phyloP scores from a whole-genome alignment of 2,329 filamentous ascomycete species.

The Diaporthe sp. region DNA sequence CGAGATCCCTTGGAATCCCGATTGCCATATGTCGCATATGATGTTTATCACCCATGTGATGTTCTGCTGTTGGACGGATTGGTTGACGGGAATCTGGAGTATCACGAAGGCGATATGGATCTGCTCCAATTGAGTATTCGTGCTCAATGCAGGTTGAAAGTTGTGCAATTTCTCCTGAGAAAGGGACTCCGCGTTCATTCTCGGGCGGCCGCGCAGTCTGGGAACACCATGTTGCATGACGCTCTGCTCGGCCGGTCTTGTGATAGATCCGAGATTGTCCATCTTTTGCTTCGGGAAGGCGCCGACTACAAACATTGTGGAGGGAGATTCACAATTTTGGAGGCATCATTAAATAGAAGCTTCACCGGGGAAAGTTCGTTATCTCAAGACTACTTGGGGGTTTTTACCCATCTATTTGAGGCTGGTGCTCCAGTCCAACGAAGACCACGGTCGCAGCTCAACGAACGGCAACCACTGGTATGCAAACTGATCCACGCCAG shows the following conservation, averaged over 20 bases:
- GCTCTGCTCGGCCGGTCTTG: neutral
- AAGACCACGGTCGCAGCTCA: accelerated
- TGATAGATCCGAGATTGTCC: neutral
- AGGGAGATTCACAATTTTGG: neutral
- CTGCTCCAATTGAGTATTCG: neutral
- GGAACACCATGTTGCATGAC: slow-evolving; percentile 1
- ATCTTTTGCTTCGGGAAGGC: neutral
- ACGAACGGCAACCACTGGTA: neutral
- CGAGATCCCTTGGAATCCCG: no score
- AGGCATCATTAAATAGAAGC: neutral
- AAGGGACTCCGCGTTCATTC: neutral
- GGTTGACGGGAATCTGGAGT: neutral
- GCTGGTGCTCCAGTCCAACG: neutral
- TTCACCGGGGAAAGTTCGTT: no score
- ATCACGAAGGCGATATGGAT: neutral
- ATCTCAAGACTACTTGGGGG: neutral
- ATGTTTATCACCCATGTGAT: neutral
- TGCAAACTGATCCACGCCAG: accelerated
- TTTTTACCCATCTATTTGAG: neutral
- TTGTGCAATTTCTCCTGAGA: neutral
- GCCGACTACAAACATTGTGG: neutral
- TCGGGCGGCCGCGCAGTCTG: neutral
- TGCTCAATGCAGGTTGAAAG: neutral
- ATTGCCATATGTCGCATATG: neutral
- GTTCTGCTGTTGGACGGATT: neutral